Evolutionary conservation across 2,329 filamentous ascomycete species (phyloP).

Genomic region (Ophiobolus disseminans): DNA sequence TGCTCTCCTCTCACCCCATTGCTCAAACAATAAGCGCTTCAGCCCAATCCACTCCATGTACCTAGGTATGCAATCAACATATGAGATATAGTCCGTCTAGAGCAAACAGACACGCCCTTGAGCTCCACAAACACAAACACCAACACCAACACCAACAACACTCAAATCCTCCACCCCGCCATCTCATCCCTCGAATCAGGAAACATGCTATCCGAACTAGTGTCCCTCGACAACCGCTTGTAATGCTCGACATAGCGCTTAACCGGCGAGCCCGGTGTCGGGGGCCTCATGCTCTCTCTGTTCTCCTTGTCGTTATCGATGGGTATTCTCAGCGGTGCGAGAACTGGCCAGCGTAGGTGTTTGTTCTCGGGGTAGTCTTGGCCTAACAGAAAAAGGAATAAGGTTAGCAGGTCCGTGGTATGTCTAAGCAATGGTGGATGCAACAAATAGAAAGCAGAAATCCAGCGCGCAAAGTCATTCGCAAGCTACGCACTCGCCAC

Average conservation of each 20-base stretch:
- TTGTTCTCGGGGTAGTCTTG: not conserved
- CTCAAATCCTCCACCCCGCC: not conserved
- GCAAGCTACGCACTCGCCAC: constrained; percentile 45
- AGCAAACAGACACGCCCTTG: not conserved
- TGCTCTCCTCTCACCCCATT: constrained; percentile 8
- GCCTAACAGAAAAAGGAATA: not conserved
- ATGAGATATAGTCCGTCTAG: not conserved
- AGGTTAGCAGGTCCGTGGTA: too few relatives aligned
- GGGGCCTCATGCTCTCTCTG: not conserved
- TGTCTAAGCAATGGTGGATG: not conserved
- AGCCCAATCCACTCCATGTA: constrained; percentile 1
- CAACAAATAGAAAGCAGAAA: not conserved
- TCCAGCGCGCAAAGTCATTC: not conserved
- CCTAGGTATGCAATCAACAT: constrained; percentile 15
- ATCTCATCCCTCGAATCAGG: constrained; percentile 9
- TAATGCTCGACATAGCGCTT: constrained; percentile 4
- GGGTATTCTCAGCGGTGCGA: not conserved
- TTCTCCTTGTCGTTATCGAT: too few relatives aligned
- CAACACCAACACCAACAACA: not conserved
- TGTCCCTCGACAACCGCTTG: not conserved
- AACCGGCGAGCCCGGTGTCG: not conserved
- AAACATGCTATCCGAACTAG: constrained; percentile 15
- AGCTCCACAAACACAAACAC: too few relatives aligned
- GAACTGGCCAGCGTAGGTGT: not conserved
- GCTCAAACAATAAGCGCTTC: not conserved